Base-by-base conservation (phyloP, 2,329 filamentous ascomycete species). In the Neospermospora avenae region DNA sequence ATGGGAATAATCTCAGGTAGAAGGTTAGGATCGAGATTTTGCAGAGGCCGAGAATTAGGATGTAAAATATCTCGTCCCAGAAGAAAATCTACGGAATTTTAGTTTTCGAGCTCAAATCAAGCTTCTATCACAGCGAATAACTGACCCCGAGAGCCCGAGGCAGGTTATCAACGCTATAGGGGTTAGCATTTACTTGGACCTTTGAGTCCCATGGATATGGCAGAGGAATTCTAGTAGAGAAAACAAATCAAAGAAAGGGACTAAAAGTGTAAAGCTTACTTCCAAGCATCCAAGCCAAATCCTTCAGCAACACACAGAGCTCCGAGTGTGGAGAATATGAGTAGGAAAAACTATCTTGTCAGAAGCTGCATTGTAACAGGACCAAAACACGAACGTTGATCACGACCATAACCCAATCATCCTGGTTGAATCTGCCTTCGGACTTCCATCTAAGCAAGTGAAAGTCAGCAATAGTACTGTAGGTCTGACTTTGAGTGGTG, bases 1-100 rank as follows among this genome's bases (percentile, higher is more conserved):
- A 48, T 11, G 57, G 57, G 35, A 59, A 55, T 7, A 59, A 55
- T 18, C 51, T 35, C 13, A 59, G 20, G 24, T 59, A 59, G 44
- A 59, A 59, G n/a, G 48, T 46, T 16, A 59, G 34, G 25, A 59
- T 45, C 25, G 57, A 55, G 4, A 46, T 44, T 18, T 59, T 59
- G 22, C 51, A 55, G 2, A 55, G 51, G 31, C 57, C 52, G 4
- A 59, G 31, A 13, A 59, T 28, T 3, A 53, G 39, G 7, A 59
- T 51, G 34, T 59, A 59, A 10, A 46, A 7, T 6, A 59, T 41
- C 13, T 54, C 51, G 5, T 53, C 51, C 42, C 41, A 55, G 25
- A 59, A 59, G 25, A 16, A 59, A 28, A 37, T 4, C 51, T 55
- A 14, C 11, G 1, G 10, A 1, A 4, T 11, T n/a, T 51, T 14